Evolutionary conservation across 2,329 filamentous ascomycete genomes (phyloP).

Genomic region (Epichloe gansuensis): DNA sequence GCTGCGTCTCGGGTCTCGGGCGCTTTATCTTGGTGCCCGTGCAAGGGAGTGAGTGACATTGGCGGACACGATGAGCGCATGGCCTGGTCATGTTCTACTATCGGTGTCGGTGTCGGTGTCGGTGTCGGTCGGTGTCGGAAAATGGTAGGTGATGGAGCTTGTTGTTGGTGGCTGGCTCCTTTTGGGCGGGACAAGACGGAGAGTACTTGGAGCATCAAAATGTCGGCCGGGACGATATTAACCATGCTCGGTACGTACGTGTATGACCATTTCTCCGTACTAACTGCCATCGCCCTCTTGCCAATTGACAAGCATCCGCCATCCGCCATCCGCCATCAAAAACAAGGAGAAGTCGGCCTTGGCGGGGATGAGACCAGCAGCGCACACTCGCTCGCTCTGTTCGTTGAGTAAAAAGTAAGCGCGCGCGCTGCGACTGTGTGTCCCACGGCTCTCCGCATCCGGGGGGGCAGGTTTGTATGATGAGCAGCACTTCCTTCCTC

Average conservation of each 20-base stretch:
- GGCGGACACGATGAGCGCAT: too few species aligned
- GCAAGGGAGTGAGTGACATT: too few species aligned
- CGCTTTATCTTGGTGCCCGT: not conserved
- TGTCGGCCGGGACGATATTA: too few species aligned
- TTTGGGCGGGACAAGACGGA: too few species aligned
- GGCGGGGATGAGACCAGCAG: not conserved
- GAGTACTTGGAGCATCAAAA: too few species aligned
- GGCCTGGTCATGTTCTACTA: too few species aligned
- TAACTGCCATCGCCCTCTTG: not conserved
- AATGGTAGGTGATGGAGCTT: too few species aligned
- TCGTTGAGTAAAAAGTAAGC: not conserved
- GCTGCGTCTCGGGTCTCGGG: not conserved
- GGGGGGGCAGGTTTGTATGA: not conserved
- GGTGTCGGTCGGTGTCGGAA: too few species aligned
- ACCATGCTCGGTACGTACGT: not conserved
- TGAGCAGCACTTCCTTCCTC: not conserved
- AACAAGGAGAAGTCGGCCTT: not conserved
- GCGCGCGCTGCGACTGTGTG: not conserved
- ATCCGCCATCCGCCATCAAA: not conserved
- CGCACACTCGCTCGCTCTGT: not conserved
- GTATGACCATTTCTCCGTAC: not conserved
- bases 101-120: too few species aligned
- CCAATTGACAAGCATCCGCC: not conserved
- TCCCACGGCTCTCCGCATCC: not conserved
- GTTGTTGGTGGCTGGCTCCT: too few species aligned